Percentiles rank a stretch among this genome's conserved stretches.
phyloP scores from a whole-genome alignment of 345 rosid genomes.

The Trapa bicornis region DNA sequence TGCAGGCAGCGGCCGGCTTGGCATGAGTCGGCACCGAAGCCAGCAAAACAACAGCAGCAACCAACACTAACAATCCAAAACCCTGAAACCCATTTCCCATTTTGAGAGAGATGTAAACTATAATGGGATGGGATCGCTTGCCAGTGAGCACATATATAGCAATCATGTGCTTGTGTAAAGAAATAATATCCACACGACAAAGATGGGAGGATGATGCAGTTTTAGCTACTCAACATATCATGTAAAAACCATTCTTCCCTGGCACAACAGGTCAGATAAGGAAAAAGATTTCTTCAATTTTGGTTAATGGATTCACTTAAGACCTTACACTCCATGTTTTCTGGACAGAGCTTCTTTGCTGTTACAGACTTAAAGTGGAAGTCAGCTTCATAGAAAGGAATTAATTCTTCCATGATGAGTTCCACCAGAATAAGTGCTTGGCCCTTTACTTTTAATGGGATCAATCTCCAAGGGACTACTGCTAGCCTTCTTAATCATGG shows the following conservation, averaged over 20 bases:
- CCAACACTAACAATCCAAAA: not conserved
- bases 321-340: not conserved
- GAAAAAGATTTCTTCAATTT: too few relatives aligned
- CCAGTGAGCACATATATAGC: not conserved
- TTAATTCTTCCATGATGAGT: not conserved
- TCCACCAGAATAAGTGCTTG: not conserved
- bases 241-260: not conserved
- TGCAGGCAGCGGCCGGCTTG: conserved; percentile 12
- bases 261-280: not conserved
- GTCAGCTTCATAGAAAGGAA: not conserved
- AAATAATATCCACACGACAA: not conserved
- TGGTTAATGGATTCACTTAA: too few relatives aligned
- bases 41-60: not conserved
- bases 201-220: not conserved
- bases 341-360: not conserved
- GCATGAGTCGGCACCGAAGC: not conserved
- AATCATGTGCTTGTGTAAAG: not conserved
- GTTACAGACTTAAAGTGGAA: not conserved
- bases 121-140: not conserved
- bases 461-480: not conserved
- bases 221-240: too few relatives aligned
- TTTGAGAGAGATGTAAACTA: not conserved
- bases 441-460: not conserved
- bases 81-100: not conserved
- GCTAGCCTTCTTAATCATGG: not conserved